Evolutionary conservation across 805 yeast species (phyloP), one percentile per base, ranked within the genome.

Genomic region (Ogataea methylovora): DNA sequence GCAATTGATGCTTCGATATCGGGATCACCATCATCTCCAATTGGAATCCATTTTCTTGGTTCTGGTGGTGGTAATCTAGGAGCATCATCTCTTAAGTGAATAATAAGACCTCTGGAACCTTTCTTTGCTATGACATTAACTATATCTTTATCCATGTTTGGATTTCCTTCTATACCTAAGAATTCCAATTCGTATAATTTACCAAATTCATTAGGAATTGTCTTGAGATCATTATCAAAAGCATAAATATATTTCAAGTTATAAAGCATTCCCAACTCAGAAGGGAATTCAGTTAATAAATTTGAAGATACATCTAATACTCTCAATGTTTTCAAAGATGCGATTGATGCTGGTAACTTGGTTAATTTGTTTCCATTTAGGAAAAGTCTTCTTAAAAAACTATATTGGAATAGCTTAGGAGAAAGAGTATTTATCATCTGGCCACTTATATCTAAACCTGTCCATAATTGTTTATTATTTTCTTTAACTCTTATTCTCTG

Each of bases 141-240:
- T 40, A 75, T 57, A 16, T 69, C 73, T 36, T 69, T 65, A 48
- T 81, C 82, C 51, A 92, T 65, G 27, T 51, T 42, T 3, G 94
- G 84, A 54, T 92, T 92, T 2, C 98, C 98, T 58, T 90, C 97
- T 29, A 90, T 68, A 24, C 98, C 99, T 33, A 92, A 61, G 53
- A 90, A 82, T 45, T 84, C 82, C 43, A 92, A 69, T 46, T 85
- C 90, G 54, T 76, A 82, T 39, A 94, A 64, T 46, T 77, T 80
- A 19, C 97, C 96, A 56, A 92, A 78, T 53, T 83, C 92, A 57
- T 63, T 69, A 2, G 99, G 98, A 42, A 92, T 63, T 1, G 74
- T 71, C 34, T 69, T 65, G 43, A 92, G 65, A 54, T 79, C 73
- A 60, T 92, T 92, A 58, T 92, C 97, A 61, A 92, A 90, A 35